These are phyloP conservation scores for Orbilia javanica DNA, from an alignment of 2,329 filamentous ascomycete species.

Conservation along the genomic window DNA sequence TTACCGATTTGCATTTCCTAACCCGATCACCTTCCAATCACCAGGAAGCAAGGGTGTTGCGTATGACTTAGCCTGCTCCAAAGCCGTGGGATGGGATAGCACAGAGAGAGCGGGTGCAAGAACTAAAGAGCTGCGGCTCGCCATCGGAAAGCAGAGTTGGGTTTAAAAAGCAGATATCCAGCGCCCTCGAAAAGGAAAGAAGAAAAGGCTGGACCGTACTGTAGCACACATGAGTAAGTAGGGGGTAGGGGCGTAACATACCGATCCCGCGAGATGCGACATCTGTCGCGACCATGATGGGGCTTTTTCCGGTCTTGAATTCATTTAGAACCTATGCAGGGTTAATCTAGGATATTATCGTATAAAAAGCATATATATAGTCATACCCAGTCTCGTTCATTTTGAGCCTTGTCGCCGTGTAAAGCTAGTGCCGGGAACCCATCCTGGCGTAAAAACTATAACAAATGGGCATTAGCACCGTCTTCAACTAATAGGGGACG, in stretches of 20 bases:
- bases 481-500: background rate
- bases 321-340: slow-evolving; percentile 76
- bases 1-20: slow-evolving; percentile 57
- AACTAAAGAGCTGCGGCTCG: slow-evolving; percentile 34
- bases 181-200: slow-evolving; percentile 37
- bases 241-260: slow-evolving; percentile 79
- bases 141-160: slow-evolving; percentile 52
- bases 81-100: slow-evolving; percentile 29
- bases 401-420: slow-evolving; percentile 92
- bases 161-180: slow-evolving; percentile 58
- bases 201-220: slow-evolving; percentile 57
- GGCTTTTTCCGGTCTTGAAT: slow-evolving; percentile 91
- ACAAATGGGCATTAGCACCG: slow-evolving; percentile 76
- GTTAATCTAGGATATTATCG: slow-evolving; percentile 4
- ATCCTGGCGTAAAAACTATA: slow-evolving; percentile 62
- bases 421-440: slow-evolving; percentile 98
- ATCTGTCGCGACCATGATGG: slow-evolving; percentile 92
- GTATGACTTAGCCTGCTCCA: slow-evolving; percentile 41
- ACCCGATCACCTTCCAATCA: slow-evolving; percentile 44
- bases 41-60: slow-evolving; percentile 36
- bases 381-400: slow-evolving; percentile 83
- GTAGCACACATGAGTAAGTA: slow-evolving; percentile 55
- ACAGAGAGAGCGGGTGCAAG: slow-evolving; percentile 46
- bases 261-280: slow-evolving; percentile 95
- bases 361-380: background rate